These are phyloP conservation scores for Pisolithus sp. DNA, from an alignment of 768 basidiomycete species.

Conservation along the genomic window DNA sequence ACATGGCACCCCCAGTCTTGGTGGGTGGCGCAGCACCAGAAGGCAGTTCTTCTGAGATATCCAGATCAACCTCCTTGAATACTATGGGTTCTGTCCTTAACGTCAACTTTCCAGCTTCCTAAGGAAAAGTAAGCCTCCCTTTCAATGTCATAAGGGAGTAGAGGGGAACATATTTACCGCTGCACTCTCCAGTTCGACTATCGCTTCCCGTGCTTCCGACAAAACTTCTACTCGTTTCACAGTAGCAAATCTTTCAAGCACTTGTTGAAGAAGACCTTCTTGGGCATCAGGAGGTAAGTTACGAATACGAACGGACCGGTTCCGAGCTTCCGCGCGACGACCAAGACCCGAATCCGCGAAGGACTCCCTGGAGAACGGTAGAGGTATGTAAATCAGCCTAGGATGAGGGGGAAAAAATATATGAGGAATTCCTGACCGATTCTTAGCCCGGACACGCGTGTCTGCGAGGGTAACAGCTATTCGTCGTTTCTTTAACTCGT, in stretches of 20 bases:
- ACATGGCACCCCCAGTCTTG: slow-evolving; percentile 40
- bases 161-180: slow-evolving; percentile 41
- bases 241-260: slow-evolving; percentile 67
- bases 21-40: slow-evolving; percentile 31
- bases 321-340: slow-evolving; percentile 48
- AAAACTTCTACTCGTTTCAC: slow-evolving; percentile 77
- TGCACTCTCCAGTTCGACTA: slow-evolving; percentile 58
- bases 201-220: slow-evolving; percentile 49
- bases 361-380: slow-evolving; percentile 27
- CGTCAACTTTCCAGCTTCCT: slow-evolving; percentile 84
- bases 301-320: slow-evolving; percentile 68
- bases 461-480: slow-evolving; percentile 87
- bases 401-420: no score
- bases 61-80: slow-evolving; percentile 56
- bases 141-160: neutral
- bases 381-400: neutral
- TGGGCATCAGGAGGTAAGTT: slow-evolving; percentile 74
- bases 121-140: neutral
- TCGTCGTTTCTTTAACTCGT: slow-evolving; percentile 83
- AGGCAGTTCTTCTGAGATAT: slow-evolving; percentile 50
- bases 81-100: slow-evolving; percentile 65
- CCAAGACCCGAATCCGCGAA: slow-evolving; percentile 53
- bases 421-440: slow-evolving; percentile 34
- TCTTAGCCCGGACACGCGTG: slow-evolving; percentile 50
- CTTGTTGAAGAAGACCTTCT: slow-evolving; percentile 89